Evolutionary conservation across 2,329 filamentous ascomycete species (phyloP).

Genomic region (Aureobasidium musti): DNA sequence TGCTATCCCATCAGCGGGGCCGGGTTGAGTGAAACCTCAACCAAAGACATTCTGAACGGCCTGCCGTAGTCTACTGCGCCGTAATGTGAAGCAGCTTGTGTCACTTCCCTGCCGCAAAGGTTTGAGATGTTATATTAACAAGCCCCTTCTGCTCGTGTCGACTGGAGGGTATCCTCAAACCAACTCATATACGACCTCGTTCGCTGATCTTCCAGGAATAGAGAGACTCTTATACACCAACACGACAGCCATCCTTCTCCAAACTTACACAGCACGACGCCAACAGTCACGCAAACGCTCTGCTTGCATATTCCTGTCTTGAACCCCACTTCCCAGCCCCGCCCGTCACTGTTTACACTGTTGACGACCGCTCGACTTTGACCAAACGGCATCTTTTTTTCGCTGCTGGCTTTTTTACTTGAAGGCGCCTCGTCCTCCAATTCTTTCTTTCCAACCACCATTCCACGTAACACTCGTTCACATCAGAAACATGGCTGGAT

Average conservation of each 20-base stretch:
- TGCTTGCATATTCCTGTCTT: conserved; percentile 26
- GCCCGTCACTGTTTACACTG: conserved; percentile 29
- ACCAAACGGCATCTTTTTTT: conserved; percentile 21
- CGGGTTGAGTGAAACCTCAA: conserved; percentile 29
- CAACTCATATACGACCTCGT: conserved; percentile 13
- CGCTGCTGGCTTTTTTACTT: conserved; percentile 25
- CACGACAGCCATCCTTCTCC: conserved; percentile 1
- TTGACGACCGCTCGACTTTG: conserved; percentile 23
- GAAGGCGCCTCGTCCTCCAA: conserved; percentile 20
- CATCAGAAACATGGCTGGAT: conserved; percentile 20
- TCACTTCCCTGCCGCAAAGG: conserved; percentile 14
- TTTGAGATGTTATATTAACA: conserved; percentile 28
- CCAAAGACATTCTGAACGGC: conserved; percentile 28
- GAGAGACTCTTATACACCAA: conserved; percentile 13
- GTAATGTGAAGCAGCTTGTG: conserved; percentile 28
- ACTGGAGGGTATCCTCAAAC: background rate
- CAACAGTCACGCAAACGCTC: conserved; percentile 19
- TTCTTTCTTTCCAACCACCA: conserved; percentile 25
- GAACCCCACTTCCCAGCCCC: conserved; percentile 28
- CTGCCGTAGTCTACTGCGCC: conserved; percentile 11
- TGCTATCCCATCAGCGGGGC: conserved; percentile 20
- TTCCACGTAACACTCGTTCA: conserved; percentile 13
- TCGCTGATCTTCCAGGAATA: conserved; percentile 17
- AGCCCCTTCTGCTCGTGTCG: conserved; percentile 6
- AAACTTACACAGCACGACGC: conserved; percentile 19